phyloP scores from a whole-genome alignment of 208 protist genomes.

The Tritrichomonas foetus region DNA sequence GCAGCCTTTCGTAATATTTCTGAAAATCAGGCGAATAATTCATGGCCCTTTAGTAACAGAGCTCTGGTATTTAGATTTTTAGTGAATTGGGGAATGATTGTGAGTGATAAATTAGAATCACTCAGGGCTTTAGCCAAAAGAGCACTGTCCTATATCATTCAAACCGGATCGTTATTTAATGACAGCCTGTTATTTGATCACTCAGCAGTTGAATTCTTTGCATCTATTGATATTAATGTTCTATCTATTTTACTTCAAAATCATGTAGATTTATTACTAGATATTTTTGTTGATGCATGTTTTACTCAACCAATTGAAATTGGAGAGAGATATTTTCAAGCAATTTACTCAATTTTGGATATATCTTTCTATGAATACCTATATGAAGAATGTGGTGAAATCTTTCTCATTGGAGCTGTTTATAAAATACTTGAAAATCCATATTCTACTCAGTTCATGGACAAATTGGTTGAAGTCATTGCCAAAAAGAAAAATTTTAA shows the following conservation, averaged over 20 bases:
- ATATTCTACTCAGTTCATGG: neutral
- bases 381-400: neutral
- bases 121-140: neutral
- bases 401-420: neutral
- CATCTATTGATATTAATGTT: neutral
- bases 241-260: neutral
- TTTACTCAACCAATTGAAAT: neutral
- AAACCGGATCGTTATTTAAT: neutral
- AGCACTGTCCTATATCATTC: neutral
- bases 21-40: neutral
- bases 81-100: neutral
- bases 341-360: neutral
- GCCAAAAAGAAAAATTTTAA: no score
- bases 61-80: neutral
- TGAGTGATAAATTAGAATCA: neutral
- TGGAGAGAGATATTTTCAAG: neutral
- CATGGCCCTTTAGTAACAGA: neutral
- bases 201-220: neutral
- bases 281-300: neutral
- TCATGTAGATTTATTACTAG: neutral
- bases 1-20: neutral
- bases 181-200: neutral
- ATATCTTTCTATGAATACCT: neutral
- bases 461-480: neutral
- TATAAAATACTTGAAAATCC: neutral